Evolutionary conservation across 2,329 filamentous ascomycete genomes (phyloP).

Genomic region (Cercospora sp.): DNA sequence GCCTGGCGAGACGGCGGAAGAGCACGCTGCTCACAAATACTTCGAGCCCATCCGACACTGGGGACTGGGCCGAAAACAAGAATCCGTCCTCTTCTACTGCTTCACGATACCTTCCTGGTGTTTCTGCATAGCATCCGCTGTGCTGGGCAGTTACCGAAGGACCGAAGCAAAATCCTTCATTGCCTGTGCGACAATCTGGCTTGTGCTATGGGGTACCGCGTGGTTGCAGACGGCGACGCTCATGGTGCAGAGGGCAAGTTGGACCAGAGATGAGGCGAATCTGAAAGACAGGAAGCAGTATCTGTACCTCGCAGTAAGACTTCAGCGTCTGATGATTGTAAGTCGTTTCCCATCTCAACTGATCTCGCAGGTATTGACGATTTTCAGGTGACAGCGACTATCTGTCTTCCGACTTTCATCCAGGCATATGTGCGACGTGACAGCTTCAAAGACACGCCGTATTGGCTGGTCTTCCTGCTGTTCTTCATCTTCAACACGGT

Average conservation of each 20-base stretch:
- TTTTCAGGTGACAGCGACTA: constrained; percentile 34
- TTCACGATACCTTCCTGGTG: constrained; percentile 33
- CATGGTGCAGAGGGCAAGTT: constrained; percentile 39
- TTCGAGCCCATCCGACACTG: constrained; percentile 32
- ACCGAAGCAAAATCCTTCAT: constrained; percentile 31
- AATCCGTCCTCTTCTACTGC: constrained; percentile 36
- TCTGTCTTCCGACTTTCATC: constrained; percentile 37
- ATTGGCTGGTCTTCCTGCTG: constrained; percentile 40
- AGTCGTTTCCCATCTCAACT: constrained; percentile 6
- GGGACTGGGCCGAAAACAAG: constrained; percentile 31
- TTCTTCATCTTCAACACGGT: constrained; percentile 41
- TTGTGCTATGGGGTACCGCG: constrained; percentile 35
- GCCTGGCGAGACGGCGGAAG: constrained; percentile 34
- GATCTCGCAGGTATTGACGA: constrained; percentile 4
- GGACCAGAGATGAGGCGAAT: constrained; percentile 38
- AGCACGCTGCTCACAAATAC: constrained; percentile 32
- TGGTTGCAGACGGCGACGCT: constrained; percentile 38
- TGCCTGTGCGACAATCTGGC: constrained; percentile 29
- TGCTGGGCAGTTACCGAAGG: constrained; percentile 25
- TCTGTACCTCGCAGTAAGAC: constrained; percentile 36
- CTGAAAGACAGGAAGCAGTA: constrained; percentile 36
- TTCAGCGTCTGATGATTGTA: constrained; percentile 38
- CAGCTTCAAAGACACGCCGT: constrained; percentile 32
- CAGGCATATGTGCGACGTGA: constrained; percentile 36
- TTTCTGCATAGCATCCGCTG: constrained; percentile 35